Evolutionary conservation across 306 rosid genomes (phyloP).

Genomic region (Prunus padus): DNA sequence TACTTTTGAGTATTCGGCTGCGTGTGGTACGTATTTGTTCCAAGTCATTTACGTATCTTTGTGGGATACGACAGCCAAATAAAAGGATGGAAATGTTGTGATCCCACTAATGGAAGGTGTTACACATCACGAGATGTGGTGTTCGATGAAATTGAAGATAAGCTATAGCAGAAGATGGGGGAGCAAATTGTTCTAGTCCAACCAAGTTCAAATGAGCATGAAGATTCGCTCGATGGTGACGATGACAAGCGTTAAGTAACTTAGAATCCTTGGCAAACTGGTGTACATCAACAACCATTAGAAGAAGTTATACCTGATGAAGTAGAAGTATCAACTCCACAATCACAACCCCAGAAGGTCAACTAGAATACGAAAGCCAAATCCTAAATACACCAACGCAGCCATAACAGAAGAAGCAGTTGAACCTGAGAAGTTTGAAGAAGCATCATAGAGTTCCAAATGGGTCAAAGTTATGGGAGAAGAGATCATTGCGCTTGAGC

Average conservation of each 20-base stretch:
- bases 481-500: too few relatives aligned
- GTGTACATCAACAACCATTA: neutral
- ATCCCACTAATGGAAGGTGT: neutral
- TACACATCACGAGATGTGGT: neutral
- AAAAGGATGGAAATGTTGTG: neutral
- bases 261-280: conserved; percentile 4
- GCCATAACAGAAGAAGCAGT: neutral
- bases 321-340: neutral
- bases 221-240: neutral
- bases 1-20: too few relatives aligned
- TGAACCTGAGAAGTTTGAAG: neutral
- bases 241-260: neutral
- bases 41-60: too few relatives aligned
- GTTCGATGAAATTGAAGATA: neutral
- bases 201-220: neutral
- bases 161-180: neutral
- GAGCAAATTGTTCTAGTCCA: neutral
- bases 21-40: too few relatives aligned
- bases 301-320: neutral
- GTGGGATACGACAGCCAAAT: too few relatives aligned
- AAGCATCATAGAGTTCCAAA: neutral
- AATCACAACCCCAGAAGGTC: neutral
- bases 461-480: neutral
- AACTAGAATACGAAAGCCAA: neutral
- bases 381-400: neutral